Evolutionary conservation across 2,329 filamentous ascomycete genomes (phyloP), one percentile per base, ranked within the genome.

Genomic region (Hymenoscyphus occultus): DNA sequence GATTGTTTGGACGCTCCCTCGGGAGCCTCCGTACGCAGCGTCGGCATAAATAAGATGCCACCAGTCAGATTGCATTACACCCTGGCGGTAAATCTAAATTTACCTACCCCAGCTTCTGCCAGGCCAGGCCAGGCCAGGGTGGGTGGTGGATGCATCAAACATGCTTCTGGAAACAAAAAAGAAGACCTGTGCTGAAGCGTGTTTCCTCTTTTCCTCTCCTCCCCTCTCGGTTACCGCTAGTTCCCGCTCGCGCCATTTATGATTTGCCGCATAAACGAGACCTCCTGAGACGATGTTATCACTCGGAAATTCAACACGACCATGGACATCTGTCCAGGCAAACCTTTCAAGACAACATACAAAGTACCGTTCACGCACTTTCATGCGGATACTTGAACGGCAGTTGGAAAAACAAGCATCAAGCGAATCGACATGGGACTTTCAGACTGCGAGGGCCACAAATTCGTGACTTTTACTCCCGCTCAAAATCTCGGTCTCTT

Each of bases 401-500:
- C 19, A 51, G n/a, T 22, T 51, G 45, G 22, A 51, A 51, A 22
- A 51, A 51, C 19, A n/a, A 51, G 45, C 45, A 51, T 51, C 19
- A 10, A 51, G 45, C n/a, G 14, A 16, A 9, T 22, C 10, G 45
- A 51, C 45, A 51, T 22, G 45, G 45, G 19, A 51, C n/a, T n/a
- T 51, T 10, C 19, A 51, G 19, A 10, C 3, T 28, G 28, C 2
- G 28, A 28, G n/a, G 45, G n/a, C 19, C 45, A 48, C 45, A 48
- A 48, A 22, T 48, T 48, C 10, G 45, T 48, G 19, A 22, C 45
- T 3, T 10, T 48, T 51, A 7, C 19, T 51, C 45, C 45, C 45
- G 45, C 45, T 51, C 45, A 51, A 51, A 51, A 22, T 51, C 22
- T 51, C 45, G 45, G 45, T 51, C 45, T 28, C 45, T 51, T n/a